A percentile compares a stretch with the other conserved stretches of the same genome.
phyloP scores from a whole-genome alignment of 805 yeast species.

The Yamadazyma phyllophila region DNA sequence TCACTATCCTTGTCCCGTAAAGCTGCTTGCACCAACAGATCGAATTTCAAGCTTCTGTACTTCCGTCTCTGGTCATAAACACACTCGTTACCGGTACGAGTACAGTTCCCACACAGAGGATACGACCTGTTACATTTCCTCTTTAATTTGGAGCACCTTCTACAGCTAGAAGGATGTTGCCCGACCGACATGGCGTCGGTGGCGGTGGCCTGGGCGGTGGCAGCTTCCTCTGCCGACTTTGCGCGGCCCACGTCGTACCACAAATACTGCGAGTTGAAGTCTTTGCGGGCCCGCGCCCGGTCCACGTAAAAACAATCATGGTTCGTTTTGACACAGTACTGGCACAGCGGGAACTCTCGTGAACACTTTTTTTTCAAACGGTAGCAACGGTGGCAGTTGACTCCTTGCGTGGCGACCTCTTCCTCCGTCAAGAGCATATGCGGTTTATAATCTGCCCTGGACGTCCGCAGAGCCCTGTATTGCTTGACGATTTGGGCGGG shows the following conservation, averaged over 20 bases:
- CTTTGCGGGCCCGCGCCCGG: constrained; percentile 10
- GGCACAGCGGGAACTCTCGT: constrained; percentile 37
- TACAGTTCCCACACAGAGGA: constrained; percentile 37
- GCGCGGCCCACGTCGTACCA: constrained; percentile 1
- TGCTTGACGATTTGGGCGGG: constrained; percentile 6
- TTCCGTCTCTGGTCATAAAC: constrained; percentile 30
- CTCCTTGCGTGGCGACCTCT: background rate
- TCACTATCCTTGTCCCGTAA: constrained; percentile 4
- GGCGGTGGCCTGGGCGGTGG: background rate
- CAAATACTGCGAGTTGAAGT: constrained; percentile 7
- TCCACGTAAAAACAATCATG: constrained; percentile 37
- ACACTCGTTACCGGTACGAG: constrained; percentile 30
- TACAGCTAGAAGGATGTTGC: constrained; percentile 30
- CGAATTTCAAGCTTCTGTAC: constrained; percentile 2
- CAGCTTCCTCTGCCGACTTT: background rate
- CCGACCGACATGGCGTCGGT: constrained; percentile 1
- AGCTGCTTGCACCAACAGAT: constrained; percentile 10
- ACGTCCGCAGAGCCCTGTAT: constrained; percentile 3
- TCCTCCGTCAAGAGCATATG: constrained; percentile 1
- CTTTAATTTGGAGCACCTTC: constrained; percentile 39
- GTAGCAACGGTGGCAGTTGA: constrained; percentile 21
- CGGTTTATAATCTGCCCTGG: constrained; percentile 6
- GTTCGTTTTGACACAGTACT: constrained; percentile 34
- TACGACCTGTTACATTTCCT: constrained; percentile 37
- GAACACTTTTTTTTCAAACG: constrained; percentile 42